These are phyloP conservation scores for Cystodermella granulosa DNA, from an alignment of 1,284 basidiomycete genomes.

Conservation along the genomic window DNA sequence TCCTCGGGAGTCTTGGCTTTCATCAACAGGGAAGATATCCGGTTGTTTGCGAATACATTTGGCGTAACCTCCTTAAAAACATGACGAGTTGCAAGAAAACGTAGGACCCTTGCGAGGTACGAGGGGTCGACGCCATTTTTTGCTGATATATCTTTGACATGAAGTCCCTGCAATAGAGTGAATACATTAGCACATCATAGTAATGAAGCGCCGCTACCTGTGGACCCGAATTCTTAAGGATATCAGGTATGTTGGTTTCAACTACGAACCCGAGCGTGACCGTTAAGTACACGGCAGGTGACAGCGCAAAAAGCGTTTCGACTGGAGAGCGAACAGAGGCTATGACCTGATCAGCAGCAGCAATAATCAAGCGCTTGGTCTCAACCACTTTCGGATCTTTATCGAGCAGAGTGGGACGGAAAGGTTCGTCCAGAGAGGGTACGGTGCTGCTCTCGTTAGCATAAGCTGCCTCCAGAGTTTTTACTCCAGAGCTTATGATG, in stretches of 20 bases:
- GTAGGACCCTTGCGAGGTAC: constrained; percentile 38
- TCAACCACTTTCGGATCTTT: constrained; percentile 54
- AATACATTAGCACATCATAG: constrained; percentile 61
- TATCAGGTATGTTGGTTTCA: constrained; percentile 53
- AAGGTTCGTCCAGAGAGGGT: constrained; percentile 53
- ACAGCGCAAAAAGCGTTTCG: constrained; percentile 59
- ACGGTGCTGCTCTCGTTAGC: too few species aligned
- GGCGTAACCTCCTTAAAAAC: constrained; percentile 42
- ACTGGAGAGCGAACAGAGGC: constrained; percentile 63
- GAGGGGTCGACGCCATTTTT: constrained; percentile 25
- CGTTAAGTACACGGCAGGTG: constrained; percentile 53
- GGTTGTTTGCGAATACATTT: constrained; percentile 43
- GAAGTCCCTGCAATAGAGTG: constrained; percentile 35
- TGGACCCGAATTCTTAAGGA: constrained; percentile 65
- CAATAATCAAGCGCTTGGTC: constrained; percentile 59
- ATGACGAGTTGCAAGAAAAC: constrained; percentile 40
- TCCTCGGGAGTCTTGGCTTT: constrained; percentile 36
- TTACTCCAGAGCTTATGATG: constrained; percentile 7
- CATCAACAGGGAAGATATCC: constrained; percentile 41
- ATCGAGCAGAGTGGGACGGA: constrained; percentile 42
- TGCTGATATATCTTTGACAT: constrained; percentile 35
- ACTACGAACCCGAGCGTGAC: background rate
- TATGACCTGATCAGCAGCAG: constrained; percentile 61
- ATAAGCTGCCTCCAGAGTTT: constrained; percentile 3
- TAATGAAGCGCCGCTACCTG: constrained; percentile 61